Percentiles rank a stretch among this genome's conserved stretches.
These are phyloP conservation scores for Papilionanthe hybrid DNA, from an alignment of 116 monocot species.

Conservation along the genomic window DNA sequence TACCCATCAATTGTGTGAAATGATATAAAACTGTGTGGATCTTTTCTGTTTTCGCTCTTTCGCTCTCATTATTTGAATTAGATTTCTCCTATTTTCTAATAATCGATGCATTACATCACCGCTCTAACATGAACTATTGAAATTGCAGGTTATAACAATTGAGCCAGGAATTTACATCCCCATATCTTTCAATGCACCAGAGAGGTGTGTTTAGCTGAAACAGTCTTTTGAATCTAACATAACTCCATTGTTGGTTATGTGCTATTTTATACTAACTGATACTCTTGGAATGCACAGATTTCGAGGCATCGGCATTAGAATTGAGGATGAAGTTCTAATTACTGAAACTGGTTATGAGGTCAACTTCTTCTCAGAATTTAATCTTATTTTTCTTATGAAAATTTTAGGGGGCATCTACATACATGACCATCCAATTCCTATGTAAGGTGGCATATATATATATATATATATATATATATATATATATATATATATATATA, in stretches of 20 bases:
- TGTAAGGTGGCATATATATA: too few relatives aligned
- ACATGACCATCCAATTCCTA: too few relatives aligned
- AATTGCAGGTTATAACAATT: slow-evolving; percentile 79
- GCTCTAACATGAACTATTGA: not conserved
- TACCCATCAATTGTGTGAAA: too few relatives aligned
- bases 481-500: too few relatives aligned
- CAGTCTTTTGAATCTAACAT: not conserved
- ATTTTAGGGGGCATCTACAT: too few relatives aligned
- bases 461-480: too few relatives aligned
- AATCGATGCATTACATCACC: not conserved
- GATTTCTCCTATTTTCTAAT: too few relatives aligned
- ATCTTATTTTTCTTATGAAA: not conserved
- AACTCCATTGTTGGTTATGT: not conserved
- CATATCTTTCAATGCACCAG: slow-evolving; percentile 40
- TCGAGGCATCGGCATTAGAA: slow-evolving; percentile 76
- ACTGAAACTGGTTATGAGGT: slow-evolving; percentile 89
- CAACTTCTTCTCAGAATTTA: not conserved
- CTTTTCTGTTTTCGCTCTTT: too few relatives aligned
- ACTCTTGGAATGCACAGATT: slow-evolving; percentile 26
- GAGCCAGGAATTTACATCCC: slow-evolving; percentile 91
- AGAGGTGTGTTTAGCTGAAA: slow-evolving; percentile 33
- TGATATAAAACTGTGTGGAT: too few relatives aligned
- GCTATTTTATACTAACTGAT: slow-evolving; percentile 1
- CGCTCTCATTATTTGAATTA: too few relatives aligned
- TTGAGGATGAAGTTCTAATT: slow-evolving; percentile 93